Percentiles rank a stretch among this genome's conserved stretches.
Conservation (phyloP, 2,329 filamentous ascomycete genomes). For the Microdochium paspali region DNA sequence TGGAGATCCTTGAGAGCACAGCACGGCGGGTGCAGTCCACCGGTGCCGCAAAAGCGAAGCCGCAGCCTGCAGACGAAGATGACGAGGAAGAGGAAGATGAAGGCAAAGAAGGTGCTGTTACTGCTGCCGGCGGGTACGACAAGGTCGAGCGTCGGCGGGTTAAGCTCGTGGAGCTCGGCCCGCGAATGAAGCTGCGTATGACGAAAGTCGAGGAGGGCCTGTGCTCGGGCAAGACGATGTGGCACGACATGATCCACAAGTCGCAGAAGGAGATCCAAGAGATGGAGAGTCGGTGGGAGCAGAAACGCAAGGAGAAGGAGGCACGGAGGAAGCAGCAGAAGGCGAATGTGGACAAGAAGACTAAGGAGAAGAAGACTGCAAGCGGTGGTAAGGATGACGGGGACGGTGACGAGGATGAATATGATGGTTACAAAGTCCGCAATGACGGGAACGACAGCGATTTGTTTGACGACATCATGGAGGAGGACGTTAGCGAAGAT, state of each 20-base stretch:
- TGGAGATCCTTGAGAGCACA: conserved; percentile 67
- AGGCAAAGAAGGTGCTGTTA: conserved; percentile 31
- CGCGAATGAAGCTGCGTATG: conserved; percentile 77
- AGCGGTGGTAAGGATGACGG: conserved; percentile 25
- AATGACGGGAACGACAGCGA: conserved; percentile 30
- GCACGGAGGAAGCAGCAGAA: conserved; percentile 72
- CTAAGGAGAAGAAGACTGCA: conserved; percentile 40
- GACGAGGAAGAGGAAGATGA: conserved; percentile 27
- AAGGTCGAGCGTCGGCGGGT: conserved; percentile 77
- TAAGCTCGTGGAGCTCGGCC: conserved; percentile 86
- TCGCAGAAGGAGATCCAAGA: conserved; percentile 65
- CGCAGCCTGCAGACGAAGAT: conserved; percentile 20
- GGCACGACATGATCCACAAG: conserved; percentile 94
- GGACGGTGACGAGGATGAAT: conserved; percentile 21
- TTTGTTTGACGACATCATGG: conserved; percentile 31
- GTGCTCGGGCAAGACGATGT: conserved; percentile 85
- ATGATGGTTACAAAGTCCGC: conserved; percentile 25
- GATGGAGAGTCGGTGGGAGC: conserved; percentile 75
- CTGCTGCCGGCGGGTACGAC: conserved; percentile 31
- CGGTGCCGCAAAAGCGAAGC: conserved; percentile 33
- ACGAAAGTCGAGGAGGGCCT: conserved; percentile 95
- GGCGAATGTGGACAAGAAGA: conserved; percentile 85
- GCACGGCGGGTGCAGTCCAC: conserved; percentile 48
- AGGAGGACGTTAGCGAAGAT: conserved; percentile 26
- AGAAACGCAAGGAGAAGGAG: conserved; percentile 71